Base-by-base conservation (phyloP, 139 green algal genomes). In the Micromonas pusilla region DNA sequence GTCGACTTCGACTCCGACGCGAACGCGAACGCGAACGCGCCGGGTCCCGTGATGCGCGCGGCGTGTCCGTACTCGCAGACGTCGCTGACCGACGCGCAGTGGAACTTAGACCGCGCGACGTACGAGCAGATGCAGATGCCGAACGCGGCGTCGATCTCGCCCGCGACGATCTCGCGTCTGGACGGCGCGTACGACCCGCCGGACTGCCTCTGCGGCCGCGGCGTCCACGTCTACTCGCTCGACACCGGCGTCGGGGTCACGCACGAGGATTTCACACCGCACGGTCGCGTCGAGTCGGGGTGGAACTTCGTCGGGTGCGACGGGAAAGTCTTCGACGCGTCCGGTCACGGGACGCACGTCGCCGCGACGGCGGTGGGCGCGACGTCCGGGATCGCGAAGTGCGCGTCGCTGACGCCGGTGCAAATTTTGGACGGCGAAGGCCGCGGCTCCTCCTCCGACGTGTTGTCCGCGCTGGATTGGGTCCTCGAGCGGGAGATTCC, bases 301-400 rank as follows among this genome's bases (percentile, higher is more conserved):
- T 34, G 25, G n/a, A 53, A 81, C 33, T 70, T 52, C 19, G 52
- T 81, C 25, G 68, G 52, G 73, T 9, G 45, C 45, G 45, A 16
- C 45, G 53, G 52, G 21, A 53, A 70, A 6, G 37, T 34, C 33
- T 36, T 20, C 31, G 77, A 82, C 30, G 26, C 34, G 33, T 53
- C 82, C 33, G 77, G 77, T 3, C 77, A 82, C 53, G 77, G 77
- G 16, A 82, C 77, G 23, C 77, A 82, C 70, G 52, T 57, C 70
- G 67, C 77, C 28, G 77, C 37, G 28, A 81, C 77, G 21, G 77
- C 52, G 23, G 33, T 81, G 26, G 77, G 77, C 37, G 36, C 71
- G 21, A 79, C 71, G 25, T 54, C 21, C 32, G 77, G 77, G 5
- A 72, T 82, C 36, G 77, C 77, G 20, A 81, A 81, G 70, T 72